Evolutionary conservation across 805 yeast species (phyloP), one percentile per base, ranked within the genome.

Genomic region (Nakazawaea sp.): DNA sequence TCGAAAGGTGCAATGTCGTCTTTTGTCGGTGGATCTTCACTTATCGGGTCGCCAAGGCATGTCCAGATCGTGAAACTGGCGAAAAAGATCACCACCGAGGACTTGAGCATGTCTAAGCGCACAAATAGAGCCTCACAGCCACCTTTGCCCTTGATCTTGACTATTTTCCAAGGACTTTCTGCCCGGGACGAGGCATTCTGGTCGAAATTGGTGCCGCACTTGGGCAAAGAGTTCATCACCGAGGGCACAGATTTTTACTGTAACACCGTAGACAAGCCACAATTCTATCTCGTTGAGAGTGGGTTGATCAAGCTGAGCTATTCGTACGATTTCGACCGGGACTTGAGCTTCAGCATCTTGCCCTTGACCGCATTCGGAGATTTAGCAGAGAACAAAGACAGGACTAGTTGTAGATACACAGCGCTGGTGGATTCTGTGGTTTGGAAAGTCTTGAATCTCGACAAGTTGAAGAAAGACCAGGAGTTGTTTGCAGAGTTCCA

Each of bases 351-450:
- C n/a, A 51, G 66, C 13, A 75, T 82, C 24, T 66, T 84, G 36
- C 87, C 92, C 4, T 72, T 82, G 41, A 81, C 90, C 0, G 73
- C 84, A 1, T 81, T 81, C 55, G 92, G 94, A 2, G 87, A 82
- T 44, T 48, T 74, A 32, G 61, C 50, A 10, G 47, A 45, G 19
- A 48, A 55, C 18, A 51, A 53, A 18, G 61, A 62, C 38, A 61
- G 73, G 37, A 53, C 66, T 34, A 47, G 56, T 16, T 56, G 60
- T n/a, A 68, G 62, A 40, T 66, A 69, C 32, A 51, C 44, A 40
- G 65, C 78, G 0, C 67, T 64, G 4, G 58, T 52, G 26, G 83
- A 78, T 36, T 64, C 82, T 2, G 69, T 72, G 8, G 66, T 83
- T 2, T 88, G 96, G 96, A 64, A 72, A 32, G 58, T 89, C 31